These are phyloP conservation scores for Gossypium australe DNA, from an alignment of 345 rosid genomes.

Conservation along the genomic window DNA sequence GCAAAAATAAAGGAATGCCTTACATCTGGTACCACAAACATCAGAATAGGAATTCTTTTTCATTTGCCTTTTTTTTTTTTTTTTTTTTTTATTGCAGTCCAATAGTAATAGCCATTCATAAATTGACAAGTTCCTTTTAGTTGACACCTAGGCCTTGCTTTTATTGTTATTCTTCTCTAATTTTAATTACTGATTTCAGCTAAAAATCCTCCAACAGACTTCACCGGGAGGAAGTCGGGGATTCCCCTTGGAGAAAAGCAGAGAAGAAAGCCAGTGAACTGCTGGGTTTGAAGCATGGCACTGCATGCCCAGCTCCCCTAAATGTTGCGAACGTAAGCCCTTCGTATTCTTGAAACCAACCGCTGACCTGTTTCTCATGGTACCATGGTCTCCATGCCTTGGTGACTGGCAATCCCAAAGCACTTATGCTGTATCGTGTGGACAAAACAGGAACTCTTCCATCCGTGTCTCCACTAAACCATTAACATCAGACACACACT, in stretches of 20 bases:
- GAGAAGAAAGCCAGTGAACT: constrained; percentile 67
- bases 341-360: constrained; percentile 85
- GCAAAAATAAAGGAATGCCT: too few relatives aligned
- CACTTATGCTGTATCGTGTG: constrained; percentile 67
- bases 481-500: background rate
- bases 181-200: too few relatives aligned
- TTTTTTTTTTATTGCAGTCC: too few relatives aligned
- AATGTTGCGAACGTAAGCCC: constrained; percentile 88
- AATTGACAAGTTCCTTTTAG: too few relatives aligned
- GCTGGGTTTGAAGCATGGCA: constrained; percentile 76
- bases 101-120: too few relatives aligned
- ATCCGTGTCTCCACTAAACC: constrained; percentile 85
- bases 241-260: constrained; percentile 50
- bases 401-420: constrained; percentile 51
- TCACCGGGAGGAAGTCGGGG: constrained; percentile 37
- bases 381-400: constrained; percentile 88
- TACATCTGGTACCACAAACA: too few relatives aligned
- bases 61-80: too few relatives aligned
- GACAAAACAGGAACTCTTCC: constrained; percentile 94
- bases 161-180: too few relatives aligned
- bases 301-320: constrained; percentile 99
- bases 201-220: background rate
- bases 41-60: too few relatives aligned
- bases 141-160: too few relatives aligned
- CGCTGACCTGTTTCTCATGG: constrained; percentile 79